phyloP scores from a whole-genome alignment of 805 yeast genomes.

The Sungouiella thailandica region DNA sequence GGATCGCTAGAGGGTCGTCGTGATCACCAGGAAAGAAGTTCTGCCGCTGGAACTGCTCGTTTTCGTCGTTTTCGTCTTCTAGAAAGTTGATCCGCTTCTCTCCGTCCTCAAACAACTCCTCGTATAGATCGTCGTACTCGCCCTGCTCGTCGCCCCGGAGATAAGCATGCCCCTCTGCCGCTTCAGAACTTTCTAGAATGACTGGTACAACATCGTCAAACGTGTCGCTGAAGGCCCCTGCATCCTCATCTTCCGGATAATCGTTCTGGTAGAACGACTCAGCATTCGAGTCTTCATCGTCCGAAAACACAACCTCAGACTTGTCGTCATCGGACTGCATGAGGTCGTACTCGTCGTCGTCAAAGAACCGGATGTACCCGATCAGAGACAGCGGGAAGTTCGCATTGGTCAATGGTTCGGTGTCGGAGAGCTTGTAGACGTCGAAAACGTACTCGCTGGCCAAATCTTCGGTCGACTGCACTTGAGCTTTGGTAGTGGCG shows the following conservation, averaged over 20 bases:
- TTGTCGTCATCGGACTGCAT: slow-evolving; percentile 36
- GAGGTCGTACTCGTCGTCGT: slow-evolving; percentile 46
- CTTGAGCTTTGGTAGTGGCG: neutral
- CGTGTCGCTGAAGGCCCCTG: slow-evolving; percentile 20
- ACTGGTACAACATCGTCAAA: slow-evolving; percentile 11
- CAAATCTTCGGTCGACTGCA: slow-evolving; percentile 15
- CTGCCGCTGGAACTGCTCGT: slow-evolving; percentile 36
- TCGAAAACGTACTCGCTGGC: slow-evolving; percentile 78
- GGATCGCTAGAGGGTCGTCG: slow-evolving; percentile 57
- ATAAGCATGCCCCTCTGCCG: slow-evolving; percentile 11
- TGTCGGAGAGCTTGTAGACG: slow-evolving; percentile 48
- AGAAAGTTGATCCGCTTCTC: slow-evolving; percentile 25
- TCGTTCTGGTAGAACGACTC: slow-evolving; percentile 91
- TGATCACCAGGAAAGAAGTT: slow-evolving; percentile 52
- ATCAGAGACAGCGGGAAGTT: slow-evolving; percentile 44
- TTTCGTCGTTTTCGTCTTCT: slow-evolving; percentile 3
- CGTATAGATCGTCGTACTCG: slow-evolving; percentile 16
- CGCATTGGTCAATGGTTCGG: slow-evolving; percentile 39
- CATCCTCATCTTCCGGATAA: slow-evolving; percentile 92
- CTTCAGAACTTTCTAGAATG: slow-evolving; percentile 10
- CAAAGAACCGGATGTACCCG: slow-evolving; percentile 52
- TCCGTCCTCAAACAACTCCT: slow-evolving; percentile 27
- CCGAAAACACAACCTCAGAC: slow-evolving; percentile 38
- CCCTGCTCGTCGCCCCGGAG: slow-evolving; percentile 16
- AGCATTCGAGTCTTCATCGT: slow-evolving; percentile 84